Evolutionary conservation across 2,329 filamentous ascomycete species (phyloP).

Genomic region (Cladosporium cucumerinum): DNA sequence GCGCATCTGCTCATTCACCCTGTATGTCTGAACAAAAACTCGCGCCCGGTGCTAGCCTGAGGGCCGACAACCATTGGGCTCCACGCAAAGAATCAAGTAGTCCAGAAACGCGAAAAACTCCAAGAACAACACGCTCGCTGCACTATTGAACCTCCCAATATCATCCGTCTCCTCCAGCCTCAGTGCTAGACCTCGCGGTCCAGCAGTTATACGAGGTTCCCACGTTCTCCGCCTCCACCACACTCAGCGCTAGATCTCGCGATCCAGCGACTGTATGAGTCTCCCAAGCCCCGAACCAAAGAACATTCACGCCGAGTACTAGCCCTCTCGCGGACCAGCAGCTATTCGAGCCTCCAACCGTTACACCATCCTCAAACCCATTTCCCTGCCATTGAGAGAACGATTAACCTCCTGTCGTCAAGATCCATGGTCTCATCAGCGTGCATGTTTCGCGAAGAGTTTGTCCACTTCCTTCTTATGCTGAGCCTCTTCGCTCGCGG

Average conservation of each 20-base stretch:
- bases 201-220: background rate
- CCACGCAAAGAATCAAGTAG: no score
- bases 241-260: background rate
- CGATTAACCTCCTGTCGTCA: background rate
- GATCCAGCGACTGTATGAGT: background rate
- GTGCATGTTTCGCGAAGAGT: background rate
- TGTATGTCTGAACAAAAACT: no score
- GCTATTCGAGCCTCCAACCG: background rate
- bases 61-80: no score
- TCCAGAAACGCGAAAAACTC: no score
- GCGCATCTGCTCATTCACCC: no score
- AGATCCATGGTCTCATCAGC: background rate
- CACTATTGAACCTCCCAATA: background rate
- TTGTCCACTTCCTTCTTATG: no score
- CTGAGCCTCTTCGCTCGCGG: background rate
- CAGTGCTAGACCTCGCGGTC: background rate
- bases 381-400: background rate
- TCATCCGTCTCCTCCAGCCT: background rate
- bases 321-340: no score
- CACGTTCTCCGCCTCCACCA: background rate
- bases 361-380: background rate
- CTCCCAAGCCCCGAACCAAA: background rate
- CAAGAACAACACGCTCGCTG: no score
- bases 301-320: background rate
- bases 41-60: no score